Conservation (phyloP, 257 asterid genomes). For the Gentiana dahurica region DNA sequence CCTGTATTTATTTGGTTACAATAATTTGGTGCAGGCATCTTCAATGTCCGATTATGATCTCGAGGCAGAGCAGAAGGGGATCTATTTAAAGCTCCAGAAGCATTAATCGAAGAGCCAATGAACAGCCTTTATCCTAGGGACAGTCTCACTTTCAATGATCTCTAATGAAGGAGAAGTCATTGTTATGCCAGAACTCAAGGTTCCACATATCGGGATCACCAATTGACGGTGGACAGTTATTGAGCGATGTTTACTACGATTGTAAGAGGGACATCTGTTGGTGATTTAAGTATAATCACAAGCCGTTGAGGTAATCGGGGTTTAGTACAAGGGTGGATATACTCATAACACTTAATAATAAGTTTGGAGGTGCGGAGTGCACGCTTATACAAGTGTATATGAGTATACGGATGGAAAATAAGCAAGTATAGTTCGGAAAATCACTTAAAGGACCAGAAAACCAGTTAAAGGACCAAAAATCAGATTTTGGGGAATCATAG, state of each 20-base stretch:
- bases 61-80: slow-evolving; percentile 78
- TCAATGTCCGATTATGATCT: slow-evolving; percentile 54
- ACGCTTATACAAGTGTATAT: too few relatives aligned
- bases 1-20: slow-evolving; percentile 13
- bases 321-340: too few relatives aligned
- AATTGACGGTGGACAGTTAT: slow-evolving; percentile 56
- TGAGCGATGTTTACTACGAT: slow-evolving; percentile 69
- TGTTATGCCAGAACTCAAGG: slow-evolving; percentile 35
- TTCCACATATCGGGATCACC: slow-evolving; percentile 57
- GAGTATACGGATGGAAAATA: too few relatives aligned
- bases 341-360: too few relatives aligned
- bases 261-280: slow-evolving; percentile 48
- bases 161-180: slow-evolving; percentile 63
- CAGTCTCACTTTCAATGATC: slow-evolving; percentile 65
- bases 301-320: too few relatives aligned
- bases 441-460: too few relatives aligned
- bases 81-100: slow-evolving; percentile 69
- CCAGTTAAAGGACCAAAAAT: too few relatives aligned
- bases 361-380: too few relatives aligned
- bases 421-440: too few relatives aligned
- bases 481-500: too few relatives aligned
- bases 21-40: slow-evolving; percentile 27
- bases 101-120: slow-evolving; percentile 47
- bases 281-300: too few relatives aligned
- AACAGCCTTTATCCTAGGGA: slow-evolving; percentile 68